Conservation (phyloP, 164 flowering plant genomes). For the Vitis amurensis region DNA sequence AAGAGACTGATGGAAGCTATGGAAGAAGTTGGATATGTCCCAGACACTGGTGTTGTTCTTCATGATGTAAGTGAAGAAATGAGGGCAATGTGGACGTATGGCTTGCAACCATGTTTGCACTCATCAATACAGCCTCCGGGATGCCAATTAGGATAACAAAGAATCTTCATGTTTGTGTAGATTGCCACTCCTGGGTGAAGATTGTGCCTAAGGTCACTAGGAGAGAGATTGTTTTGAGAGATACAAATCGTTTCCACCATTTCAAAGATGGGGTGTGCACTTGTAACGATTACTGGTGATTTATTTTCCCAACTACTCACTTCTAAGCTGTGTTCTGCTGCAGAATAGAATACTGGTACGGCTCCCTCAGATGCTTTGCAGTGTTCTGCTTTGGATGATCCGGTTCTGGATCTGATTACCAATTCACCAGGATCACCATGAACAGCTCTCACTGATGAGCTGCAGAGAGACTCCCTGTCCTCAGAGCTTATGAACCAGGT, state of each 20-base stretch:
- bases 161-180: constrained; percentile 36
- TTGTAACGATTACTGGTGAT: constrained; percentile 36
- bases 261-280: constrained; percentile 26
- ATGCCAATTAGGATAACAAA: constrained; percentile 35
- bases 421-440: constrained; percentile 9
- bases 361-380: too few relatives aligned
- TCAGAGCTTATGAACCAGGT: constrained; percentile 19
- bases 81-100: constrained; percentile 31
- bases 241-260: constrained; percentile 38
- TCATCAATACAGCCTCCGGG: constrained; percentile 25
- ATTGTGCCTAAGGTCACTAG: constrained; percentile 22
- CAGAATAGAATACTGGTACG: too few relatives aligned
- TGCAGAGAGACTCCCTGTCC: constrained; percentile 23
- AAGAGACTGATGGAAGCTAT: too few relatives aligned
- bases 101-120: constrained; percentile 27
- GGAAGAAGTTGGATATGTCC: too few relatives aligned
- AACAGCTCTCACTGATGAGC: constrained; percentile 20
- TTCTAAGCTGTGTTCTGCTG: too few relatives aligned
- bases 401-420: too few relatives aligned
- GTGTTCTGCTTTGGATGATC: too few relatives aligned
- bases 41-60: too few relatives aligned
- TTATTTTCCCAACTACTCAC: too few relatives aligned
- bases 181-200: constrained; percentile 45
- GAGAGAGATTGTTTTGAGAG: constrained; percentile 31
- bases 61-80: too few relatives aligned